Base-by-base conservation (phyloP, 495 filamentous ascomycete genomes). In the Penicillium verhagenii region DNA sequence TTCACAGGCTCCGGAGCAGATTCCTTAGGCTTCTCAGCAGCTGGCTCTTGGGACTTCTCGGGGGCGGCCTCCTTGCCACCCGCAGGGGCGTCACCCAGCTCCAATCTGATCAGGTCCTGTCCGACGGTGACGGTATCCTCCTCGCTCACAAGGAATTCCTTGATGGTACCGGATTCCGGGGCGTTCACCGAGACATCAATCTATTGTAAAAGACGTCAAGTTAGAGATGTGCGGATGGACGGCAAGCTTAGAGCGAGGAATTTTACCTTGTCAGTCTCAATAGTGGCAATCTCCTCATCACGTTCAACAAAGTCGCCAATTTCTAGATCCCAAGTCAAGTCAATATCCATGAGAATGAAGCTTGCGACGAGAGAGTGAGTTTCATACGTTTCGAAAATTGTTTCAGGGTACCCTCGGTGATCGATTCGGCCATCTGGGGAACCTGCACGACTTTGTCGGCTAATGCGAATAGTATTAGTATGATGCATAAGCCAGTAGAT, bases 181-280 rank as follows among this genome's bases (percentile, higher is more conserved):
- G 94, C 91, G 74, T 97, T 97, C 63, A 97, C 92, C 26, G 92
- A 84, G 23, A 97, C 90, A 62, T 97, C 93, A 68, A 97, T 96
- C 92, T 96, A 62, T 42, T 57, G 20, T 63, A 56, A 29, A 47
- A 62, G 26, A 25, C 11, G 44, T 48, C 21, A 42, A 3, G 44
- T 59, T 28, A 56, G 52, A 48, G 7, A 50, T 24, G 18, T 43
- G n/a, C 19, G 29, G 40, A 55, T 35, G 24, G 20, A 21, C 47
- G 43, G 26, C 19, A 10, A 26, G 16, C 20, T n/a, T n/a, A n/a
- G 43, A 3, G 13, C 28, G 6, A 14, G 20, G 9, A 10, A 47
- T 72, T 42, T 57, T 79, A 92, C 92, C 89, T 99, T 99, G 80
- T 99, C 95, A n/a, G 94, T 99, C 74, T 99, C 94, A 67, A 99